phyloP scores from a whole-genome alignment of 768 basidiomycete species.

The Tremella yokohamensis region DNA sequence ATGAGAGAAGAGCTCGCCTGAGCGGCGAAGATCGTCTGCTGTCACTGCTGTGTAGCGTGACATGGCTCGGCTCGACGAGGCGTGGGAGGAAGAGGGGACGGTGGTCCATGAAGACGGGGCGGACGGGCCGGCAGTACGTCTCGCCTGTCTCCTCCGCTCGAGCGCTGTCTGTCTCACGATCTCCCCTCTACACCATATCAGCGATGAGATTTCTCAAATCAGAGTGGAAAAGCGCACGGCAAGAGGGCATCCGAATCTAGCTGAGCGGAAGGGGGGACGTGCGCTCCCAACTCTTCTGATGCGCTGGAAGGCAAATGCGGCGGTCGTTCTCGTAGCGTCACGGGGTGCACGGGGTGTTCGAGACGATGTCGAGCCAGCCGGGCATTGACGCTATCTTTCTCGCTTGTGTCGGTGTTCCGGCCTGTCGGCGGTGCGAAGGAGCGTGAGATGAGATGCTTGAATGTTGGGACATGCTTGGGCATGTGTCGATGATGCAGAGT shows the following conservation, averaged over 20 bases:
- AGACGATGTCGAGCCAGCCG: constrained; percentile 3
- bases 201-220: too few relatives aligned
- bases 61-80: not conserved
- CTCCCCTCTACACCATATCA: not conserved
- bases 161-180: not conserved
- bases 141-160: not conserved
- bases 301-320: too few relatives aligned
- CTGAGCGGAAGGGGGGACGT: too few relatives aligned
- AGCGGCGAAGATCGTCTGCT: not conserved
- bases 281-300: too few relatives aligned
- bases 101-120: not conserved
- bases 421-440: not conserved
- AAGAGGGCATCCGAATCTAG: too few relatives aligned
- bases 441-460: constrained; percentile 36
- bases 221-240: too few relatives aligned
- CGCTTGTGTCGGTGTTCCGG: constrained; percentile 3
- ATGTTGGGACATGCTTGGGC: constrained; percentile 42
- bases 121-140: constrained; percentile 1
- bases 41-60: not conserved
- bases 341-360: too few relatives aligned
- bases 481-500: constrained; percentile 11
- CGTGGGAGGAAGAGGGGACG: not conserved
- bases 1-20: not conserved
- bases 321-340: too few relatives aligned
- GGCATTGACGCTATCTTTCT: not conserved